Base-by-base conservation (phyloP, 2,329 filamentous ascomycete species). In the Ceratocystis harringtonii region DNA sequence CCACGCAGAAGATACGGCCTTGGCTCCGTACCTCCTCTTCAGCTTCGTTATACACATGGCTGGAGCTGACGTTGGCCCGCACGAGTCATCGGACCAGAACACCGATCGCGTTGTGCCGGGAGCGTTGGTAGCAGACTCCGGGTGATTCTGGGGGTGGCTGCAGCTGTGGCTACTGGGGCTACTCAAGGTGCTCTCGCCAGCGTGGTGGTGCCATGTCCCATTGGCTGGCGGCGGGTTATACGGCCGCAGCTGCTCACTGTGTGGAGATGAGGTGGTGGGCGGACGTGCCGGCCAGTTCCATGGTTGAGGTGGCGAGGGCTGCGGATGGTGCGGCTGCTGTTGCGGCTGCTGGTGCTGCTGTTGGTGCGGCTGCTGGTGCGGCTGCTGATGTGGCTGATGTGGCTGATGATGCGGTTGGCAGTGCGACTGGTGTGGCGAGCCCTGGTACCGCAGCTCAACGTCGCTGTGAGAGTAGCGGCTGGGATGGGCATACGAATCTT, bases 1-100 rank as follows among this genome's bases (percentile, higher is more conserved):
- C 92, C 92, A 96, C 0, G 92, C 92, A 8, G 91, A 96, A 0
- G 91, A 96, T 0, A 96, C 90, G 5, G 89, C 90, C 71, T 84
- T 84, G 0, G 90, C 88, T 0, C 91, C 91, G 72, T 95, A 88
- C 3, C 89, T 83, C 65, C 73, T 74, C 10, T 69, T 66, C 2
- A 71, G 63, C 19, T 63, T 65, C 67, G 81, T 79, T 1, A 76
- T 74, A 68, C 80, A 10, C 6, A 8, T 85, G 63, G 81, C 84
- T 0, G 87, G 84, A 3, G 86, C 88, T n/a, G 89, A 78, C 2
- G 89, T 88, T 0, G 90, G 36, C 10, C 36, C 91, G 61, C 81
- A 84, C 8, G 89, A 87, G 68, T 90, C 87, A n/a, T 83, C 80
- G n/a, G 77, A 76, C 81, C 81, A 84, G 69, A 83, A 83, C 0